Evolutionary conservation across 208 protist species (phyloP).

Genomic region (Acanthamoeba castellanii): DNA sequence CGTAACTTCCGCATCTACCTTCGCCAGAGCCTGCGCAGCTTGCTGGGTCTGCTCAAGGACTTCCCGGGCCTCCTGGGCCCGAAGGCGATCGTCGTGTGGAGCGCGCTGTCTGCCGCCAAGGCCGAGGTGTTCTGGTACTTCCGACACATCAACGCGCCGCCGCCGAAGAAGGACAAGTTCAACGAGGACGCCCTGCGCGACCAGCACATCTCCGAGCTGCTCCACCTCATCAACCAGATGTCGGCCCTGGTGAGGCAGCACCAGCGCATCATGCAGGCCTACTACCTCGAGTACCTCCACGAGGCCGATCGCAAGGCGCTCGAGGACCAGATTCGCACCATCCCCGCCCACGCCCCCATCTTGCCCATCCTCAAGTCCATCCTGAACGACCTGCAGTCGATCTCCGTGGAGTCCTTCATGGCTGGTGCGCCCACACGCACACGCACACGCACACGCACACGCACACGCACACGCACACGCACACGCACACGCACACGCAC

Average conservation of each 20-base stretch:
- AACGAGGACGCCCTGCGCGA: slow-evolving; percentile 35
- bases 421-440: neutral
- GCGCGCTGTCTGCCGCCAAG: neutral
- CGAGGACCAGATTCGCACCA: neutral
- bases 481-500: too few relatives aligned
- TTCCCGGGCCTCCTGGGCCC: slow-evolving; percentile 60
- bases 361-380: slow-evolving; percentile 3
- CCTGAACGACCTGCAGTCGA: neutral
- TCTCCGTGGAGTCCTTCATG: slow-evolving; percentile 66
- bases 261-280: slow-evolving; percentile 67
- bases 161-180: slow-evolving; percentile 70
- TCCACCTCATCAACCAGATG: slow-evolving; percentile 14
- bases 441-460: too few relatives aligned
- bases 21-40: slow-evolving; percentile 32
- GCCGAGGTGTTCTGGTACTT: slow-evolving; percentile 63
- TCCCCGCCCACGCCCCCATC: neutral
- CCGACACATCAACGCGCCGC: neutral
- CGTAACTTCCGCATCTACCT: slow-evolving; percentile 50
- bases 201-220: slow-evolving; percentile 64
- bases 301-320: neutral
- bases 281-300: slow-evolving; percentile 52
- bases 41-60: slow-evolving; percentile 43
- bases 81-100: slow-evolving; percentile 37
- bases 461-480: too few relatives aligned
- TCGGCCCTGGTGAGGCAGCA: slow-evolving; percentile 17